Percentiles rank a stretch among this genome's conserved stretches.
Conservation (phyloP, 805 yeast species). For the Wickerhamiella hasegawae region DNA sequence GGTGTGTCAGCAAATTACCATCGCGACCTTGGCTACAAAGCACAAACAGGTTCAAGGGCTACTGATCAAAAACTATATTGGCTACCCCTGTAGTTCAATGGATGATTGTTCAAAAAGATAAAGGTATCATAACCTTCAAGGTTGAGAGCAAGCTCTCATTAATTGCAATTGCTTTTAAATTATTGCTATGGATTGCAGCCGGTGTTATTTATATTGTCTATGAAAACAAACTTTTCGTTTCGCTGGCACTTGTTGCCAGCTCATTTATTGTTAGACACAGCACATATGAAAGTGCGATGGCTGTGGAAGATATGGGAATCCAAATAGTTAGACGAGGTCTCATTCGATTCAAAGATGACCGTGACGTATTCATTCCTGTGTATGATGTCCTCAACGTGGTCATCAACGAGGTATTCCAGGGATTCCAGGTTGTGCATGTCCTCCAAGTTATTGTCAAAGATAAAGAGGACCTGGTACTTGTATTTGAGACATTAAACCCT, state of each 20-base stretch:
- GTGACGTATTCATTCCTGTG: slow-evolving; percentile 36
- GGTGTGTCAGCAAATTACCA: too few relatives aligned
- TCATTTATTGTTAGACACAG: not conserved
- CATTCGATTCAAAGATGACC: slow-evolving; percentile 15
- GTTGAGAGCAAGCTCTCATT: not conserved
- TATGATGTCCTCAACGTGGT: slow-evolving; percentile 45
- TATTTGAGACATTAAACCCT: slow-evolving; percentile 16
- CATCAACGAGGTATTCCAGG: slow-evolving; percentile 61
- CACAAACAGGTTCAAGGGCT: too few relatives aligned
- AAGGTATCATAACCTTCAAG: not conserved
- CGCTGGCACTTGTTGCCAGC: not conserved
- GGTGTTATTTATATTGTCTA: slow-evolving; percentile 8
- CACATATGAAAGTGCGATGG: slow-evolving; percentile 24
- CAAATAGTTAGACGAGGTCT: slow-evolving; percentile 26
- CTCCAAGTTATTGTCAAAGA: slow-evolving; percentile 40
- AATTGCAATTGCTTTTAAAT: not conserved
- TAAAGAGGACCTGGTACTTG: slow-evolving; percentile 17
- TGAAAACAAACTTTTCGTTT: slow-evolving; percentile 15
- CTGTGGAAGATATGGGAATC: slow-evolving; percentile 32
- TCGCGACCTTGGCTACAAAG: too few relatives aligned
- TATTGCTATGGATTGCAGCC: not conserved
- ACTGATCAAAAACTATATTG: too few relatives aligned
- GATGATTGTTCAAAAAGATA: not conserved
- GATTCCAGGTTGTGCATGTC: slow-evolving; percentile 50
- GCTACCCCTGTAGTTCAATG: not conserved